Evolutionary conservation across 257 asterid genomes (phyloP), one percentile per base, ranked within the genome.

Genomic region (Petunia axillaris): DNA sequence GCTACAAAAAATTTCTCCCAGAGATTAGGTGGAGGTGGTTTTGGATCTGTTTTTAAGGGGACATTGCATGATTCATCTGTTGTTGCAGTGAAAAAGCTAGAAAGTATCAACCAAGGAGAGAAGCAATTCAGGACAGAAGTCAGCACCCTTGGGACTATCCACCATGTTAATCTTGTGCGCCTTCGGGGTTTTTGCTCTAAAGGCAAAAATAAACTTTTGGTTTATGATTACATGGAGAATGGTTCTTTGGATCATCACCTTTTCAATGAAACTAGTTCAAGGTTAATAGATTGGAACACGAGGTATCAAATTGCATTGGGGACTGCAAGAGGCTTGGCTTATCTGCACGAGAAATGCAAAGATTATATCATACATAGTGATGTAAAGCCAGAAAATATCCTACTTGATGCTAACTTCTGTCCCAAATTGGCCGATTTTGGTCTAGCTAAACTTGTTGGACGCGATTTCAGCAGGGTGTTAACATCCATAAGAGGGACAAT

Each of bases 281-380:
- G 64, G 60, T 66, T 81, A 63, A 79, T 87, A 79, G 55, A 65
- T 3, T 87, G 92, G 90, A 85, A 58, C 67, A 85, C 87, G 0
- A 84, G 92, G 81, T 89, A 85, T 50, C 83, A 84, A 37, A 81
- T 89, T 11, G 87, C 89, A 5, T 39, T 89, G 39, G 92, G 92
- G 8, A 76, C 84, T 1, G 90, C 90, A 8, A 79, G 90, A 77
- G 92, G 92, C 53, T 41, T 89, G 80, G 79, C 80, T 0, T 89
- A 89, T 79, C 89, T 89, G 43, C 92, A 89, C 5, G 92, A 89
- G 83, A 85, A 87, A 80, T 89, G 92, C 71, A 70, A 89, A 82
- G 89, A 86, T 64, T 86, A 90, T 85, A 88, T 88, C 79, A 88
- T 86, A 50, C 91, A 88, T 62, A 85, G 91, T 48, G 91, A 88